Evolutionary conservation across 768 basidiomycete genomes (phyloP), one percentile per base, ranked within the genome.

Genomic region (Phylloporus arenicola): DNA sequence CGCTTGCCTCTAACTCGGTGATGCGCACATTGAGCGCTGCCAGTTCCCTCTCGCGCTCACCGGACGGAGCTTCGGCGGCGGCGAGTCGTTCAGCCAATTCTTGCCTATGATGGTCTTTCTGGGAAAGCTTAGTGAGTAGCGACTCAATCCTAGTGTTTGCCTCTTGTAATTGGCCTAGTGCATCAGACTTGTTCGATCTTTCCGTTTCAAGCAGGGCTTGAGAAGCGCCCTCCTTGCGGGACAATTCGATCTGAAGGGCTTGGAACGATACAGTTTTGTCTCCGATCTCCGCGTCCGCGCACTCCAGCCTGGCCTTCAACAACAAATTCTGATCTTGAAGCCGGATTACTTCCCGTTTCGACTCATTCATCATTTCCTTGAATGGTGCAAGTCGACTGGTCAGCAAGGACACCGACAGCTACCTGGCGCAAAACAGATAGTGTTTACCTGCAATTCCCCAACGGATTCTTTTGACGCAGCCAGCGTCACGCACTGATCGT

Each of bases 401-500:
- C 17, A 22, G 29, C n/a, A 17, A 25, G 19, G 27, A 50, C 27
- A 54, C 65, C 9, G 30, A 68, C 61, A 1, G 37, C 43, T 33
- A 51, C 49, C 29, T 54, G 54, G 44, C 43, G 52, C 43, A 35
- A 12, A 41, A 42, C 17, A 35, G 11, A 3, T 0, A 25, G 12
- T 47, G 12, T 33, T 58, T 53, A 75, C 77, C 64, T 79, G 81
- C 12, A 78, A 54, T 57, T 83, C 79, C 2, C 73, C 78, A 17
- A 73, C 63, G 6, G 76, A 69, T 52, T 84, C 82, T 56, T 79
- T 81, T 7, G 78, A 73, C 20, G 82, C 63, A 22, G 74, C 72
- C 42, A 82, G 63, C 2, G 79, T 77, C 6, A 78, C 66, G 1
- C 72, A 62, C 54, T 83, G 82, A 14, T 80, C 75, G 12, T 85